Conservation (phyloP, 352 stramenopile species). For the Pythium dissimile region DNA sequence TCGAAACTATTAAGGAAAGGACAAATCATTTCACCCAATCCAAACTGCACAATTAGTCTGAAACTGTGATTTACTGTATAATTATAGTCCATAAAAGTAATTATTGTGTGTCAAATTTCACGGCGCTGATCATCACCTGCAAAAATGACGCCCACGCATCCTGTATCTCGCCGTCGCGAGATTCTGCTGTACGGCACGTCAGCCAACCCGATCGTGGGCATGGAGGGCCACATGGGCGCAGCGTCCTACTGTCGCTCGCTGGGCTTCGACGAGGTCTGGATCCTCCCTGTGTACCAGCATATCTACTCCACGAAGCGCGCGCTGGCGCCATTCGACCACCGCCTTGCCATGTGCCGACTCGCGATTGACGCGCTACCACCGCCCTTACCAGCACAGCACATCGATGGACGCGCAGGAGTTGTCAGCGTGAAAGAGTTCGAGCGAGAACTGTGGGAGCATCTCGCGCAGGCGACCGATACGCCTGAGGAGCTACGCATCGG, state of each 20-base stretch:
- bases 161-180: slow-evolving; percentile 8
- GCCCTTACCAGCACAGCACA: neutral
- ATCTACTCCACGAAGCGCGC: slow-evolving; percentile 80
- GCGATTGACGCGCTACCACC: slow-evolving; percentile 35
- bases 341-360: slow-evolving; percentile 69
- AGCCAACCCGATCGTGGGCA: slow-evolving; percentile 76
- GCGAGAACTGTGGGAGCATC: slow-evolving; percentile 59
- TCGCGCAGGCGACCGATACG: slow-evolving; percentile 21
- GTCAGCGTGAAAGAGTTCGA: slow-evolving; percentile 63
- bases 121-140: too few species aligned
- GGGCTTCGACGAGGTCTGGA: slow-evolving; percentile 82
- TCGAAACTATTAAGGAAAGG: too few species aligned
- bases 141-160: too few species aligned
- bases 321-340: slow-evolving; percentile 72
- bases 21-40: neutral
- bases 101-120: too few species aligned
- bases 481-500: slow-evolving; percentile 46
- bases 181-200: slow-evolving; percentile 85
- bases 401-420: slow-evolving; percentile 1
- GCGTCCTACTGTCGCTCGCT: slow-evolving; percentile 52
- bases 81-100: neutral
- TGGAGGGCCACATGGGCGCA: slow-evolving; percentile 75
- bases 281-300: slow-evolving; percentile 88
- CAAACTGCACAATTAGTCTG: too few species aligned
- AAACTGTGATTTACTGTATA: neutral